A percentile compares a stretch with the other conserved stretches of the same genome.
Evolutionary conservation across 129 eudicot genomes (phyloP).

Genomic region (Arctium lappa): DNA sequence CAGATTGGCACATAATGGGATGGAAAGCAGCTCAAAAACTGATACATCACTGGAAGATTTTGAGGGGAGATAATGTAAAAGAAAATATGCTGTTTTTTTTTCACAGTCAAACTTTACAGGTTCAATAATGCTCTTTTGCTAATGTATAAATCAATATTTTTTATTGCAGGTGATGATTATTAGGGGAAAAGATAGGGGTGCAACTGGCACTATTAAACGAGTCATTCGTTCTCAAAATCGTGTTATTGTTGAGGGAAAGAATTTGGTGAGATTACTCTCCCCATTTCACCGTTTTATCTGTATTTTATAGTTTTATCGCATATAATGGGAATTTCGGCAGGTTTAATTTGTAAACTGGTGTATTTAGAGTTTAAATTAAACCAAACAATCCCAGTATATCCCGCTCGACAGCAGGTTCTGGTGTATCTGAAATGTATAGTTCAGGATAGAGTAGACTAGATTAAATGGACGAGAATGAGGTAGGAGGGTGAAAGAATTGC

Average conservation of each 20-base stretch:
- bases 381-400: too few species aligned
- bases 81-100: neutral
- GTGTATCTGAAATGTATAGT: too few species aligned
- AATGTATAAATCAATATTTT: neutral
- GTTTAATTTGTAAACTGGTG: too few species aligned
- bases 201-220: conserved; percentile 66
- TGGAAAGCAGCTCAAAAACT: conserved; percentile 99
- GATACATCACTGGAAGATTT: conserved; percentile 84
- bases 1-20: conserved; percentile 52
- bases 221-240: conserved; percentile 81
- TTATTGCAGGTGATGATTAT: conserved; percentile 81
- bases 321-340: too few species aligned
- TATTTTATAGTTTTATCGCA: neutral
- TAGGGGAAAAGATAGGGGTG: conserved; percentile 94
- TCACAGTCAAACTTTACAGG: neutral
- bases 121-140: neutral
- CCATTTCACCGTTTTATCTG: neutral
- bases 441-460: too few species aligned
- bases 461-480: neutral
- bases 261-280: conserved; percentile 49
- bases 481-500: neutral
- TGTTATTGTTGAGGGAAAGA: conserved; percentile 86
- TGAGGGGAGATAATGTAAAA: conserved; percentile 92
- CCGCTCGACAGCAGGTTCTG: too few species aligned
- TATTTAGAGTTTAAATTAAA: too few species aligned